Conservation (phyloP, 2,329 filamentous ascomycete genomes). For the Aspergillus clavatus region DNA sequence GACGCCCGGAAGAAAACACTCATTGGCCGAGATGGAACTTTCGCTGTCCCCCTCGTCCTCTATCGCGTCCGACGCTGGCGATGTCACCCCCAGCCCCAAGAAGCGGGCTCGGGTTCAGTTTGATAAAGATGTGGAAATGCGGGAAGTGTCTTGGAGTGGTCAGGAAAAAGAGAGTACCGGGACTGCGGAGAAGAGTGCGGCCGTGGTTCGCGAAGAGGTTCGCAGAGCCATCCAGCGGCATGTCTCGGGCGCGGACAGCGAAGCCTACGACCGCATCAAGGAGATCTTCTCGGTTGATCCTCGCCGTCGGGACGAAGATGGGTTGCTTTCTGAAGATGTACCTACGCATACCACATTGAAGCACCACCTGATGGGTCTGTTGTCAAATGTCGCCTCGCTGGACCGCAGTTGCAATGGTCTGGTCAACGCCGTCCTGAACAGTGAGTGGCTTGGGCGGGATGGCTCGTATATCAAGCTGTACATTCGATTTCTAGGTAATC, state of each 20-base stretch:
- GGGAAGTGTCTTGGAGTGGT: slow-evolving; percentile 31
- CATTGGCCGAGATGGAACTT: slow-evolving; percentile 33
- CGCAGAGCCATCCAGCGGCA: slow-evolving; percentile 54
- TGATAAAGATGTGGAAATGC: slow-evolving; percentile 34
- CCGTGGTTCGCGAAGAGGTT: slow-evolving; percentile 59
- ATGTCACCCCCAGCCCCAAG: slow-evolving; percentile 28
- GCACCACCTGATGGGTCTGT: slow-evolving; percentile 56
- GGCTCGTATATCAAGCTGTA: slow-evolving; percentile 55
- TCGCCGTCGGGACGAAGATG: slow-evolving; percentile 35
- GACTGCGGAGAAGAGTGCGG: slow-evolving; percentile 48
- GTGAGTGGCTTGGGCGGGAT: slow-evolving; percentile 59
- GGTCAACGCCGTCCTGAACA: slow-evolving; percentile 54
- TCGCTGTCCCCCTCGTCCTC: slow-evolving; percentile 30
- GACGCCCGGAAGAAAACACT: slow-evolving; percentile 32
- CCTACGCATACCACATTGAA: slow-evolving; percentile 50
- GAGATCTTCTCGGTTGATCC: slow-evolving; percentile 49
- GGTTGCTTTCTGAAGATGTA: slow-evolving; percentile 37
- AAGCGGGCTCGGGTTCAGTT: slow-evolving; percentile 44
- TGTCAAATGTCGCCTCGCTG: slow-evolving; percentile 52
- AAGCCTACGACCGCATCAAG: slow-evolving; percentile 54
- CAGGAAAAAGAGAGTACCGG: slow-evolving; percentile 30
- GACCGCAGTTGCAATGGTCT: slow-evolving; percentile 54
- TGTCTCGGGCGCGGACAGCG: slow-evolving; percentile 48
- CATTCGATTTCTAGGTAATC: slow-evolving; percentile 52
- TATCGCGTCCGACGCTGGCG: slow-evolving; percentile 22